phyloP scores from a whole-genome alignment of 345 rosid species.

The Populus davidiana region DNA sequence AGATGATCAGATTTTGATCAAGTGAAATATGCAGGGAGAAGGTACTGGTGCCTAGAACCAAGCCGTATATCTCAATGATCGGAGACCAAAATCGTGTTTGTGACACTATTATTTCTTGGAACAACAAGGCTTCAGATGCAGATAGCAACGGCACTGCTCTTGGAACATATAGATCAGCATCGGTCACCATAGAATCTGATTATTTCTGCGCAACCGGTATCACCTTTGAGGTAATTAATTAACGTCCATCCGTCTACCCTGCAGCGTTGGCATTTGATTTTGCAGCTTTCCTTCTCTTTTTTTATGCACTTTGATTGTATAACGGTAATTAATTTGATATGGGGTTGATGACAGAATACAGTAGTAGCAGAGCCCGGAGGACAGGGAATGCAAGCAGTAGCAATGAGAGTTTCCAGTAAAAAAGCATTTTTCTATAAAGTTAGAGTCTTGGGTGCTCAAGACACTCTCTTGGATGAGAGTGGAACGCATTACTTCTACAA shows the following conservation, averaged over 20 bases:
- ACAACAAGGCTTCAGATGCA: slow-evolving; percentile 68
- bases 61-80: slow-evolving; percentile 73
- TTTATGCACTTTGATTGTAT: neutral
- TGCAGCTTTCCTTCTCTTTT: neutral
- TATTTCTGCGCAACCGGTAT: slow-evolving; percentile 77
- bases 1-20: no score
- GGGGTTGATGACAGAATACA: slow-evolving; percentile 56
- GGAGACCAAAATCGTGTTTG: slow-evolving; percentile 44
- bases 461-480: slow-evolving; percentile 72
- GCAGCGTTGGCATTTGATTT: neutral
- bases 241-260: neutral
- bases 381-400: slow-evolving; percentile 79
- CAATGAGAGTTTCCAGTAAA: slow-evolving; percentile 63
- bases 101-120: slow-evolving; percentile 66
- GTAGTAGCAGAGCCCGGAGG: slow-evolving; percentile 64
- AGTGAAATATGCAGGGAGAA: slow-evolving; percentile 57
- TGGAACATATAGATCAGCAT: slow-evolving; percentile 76
- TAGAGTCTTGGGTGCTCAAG: slow-evolving; percentile 75
- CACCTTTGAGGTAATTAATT: slow-evolving; percentile 62
- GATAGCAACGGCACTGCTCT: slow-evolving; percentile 40
- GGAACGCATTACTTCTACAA: slow-evolving; percentile 79
- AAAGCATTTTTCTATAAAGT: slow-evolving; percentile 77
- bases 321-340: neutral
- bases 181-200: slow-evolving; percentile 66
- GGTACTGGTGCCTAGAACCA: slow-evolving; percentile 53